Conservation (phyloP, 2,329 filamentous ascomycete species). For the Fusarium luffae region DNA sequence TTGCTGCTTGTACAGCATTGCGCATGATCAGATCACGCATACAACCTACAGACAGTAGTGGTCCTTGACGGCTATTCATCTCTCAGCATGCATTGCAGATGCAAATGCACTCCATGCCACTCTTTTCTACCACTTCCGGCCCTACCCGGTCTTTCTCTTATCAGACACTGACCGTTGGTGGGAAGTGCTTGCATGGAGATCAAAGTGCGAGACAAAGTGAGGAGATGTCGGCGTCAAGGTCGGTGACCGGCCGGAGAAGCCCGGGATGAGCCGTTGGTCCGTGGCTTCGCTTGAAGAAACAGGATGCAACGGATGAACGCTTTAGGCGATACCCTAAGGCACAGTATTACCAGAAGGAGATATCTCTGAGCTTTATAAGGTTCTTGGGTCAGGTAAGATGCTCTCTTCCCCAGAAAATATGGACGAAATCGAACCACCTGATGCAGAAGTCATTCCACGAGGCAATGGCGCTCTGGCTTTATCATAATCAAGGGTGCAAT, state of each 20-base stretch:
- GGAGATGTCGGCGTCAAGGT: conserved; percentile 19
- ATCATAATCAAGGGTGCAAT: conserved; percentile 25
- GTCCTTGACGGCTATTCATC: background rate
- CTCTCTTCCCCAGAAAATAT: conserved; percentile 39
- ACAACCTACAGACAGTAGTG: background rate
- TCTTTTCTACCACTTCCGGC: conserved; percentile 22
- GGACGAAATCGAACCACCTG: conserved; percentile 46
- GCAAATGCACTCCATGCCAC: conserved; percentile 10
- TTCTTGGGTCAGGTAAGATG: conserved; percentile 24
- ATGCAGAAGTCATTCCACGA: conserved; percentile 42
- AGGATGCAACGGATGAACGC: conserved; percentile 8
- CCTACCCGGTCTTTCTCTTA: conserved; percentile 28
- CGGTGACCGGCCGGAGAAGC: conserved; percentile 25
- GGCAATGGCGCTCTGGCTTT: conserved; percentile 8
- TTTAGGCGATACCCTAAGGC: conserved; percentile 21
- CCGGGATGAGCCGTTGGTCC: conserved; percentile 43
- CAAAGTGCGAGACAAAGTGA: conserved; percentile 10
- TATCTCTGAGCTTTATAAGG: conserved; percentile 27
- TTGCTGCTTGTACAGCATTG: conserved; percentile 6
- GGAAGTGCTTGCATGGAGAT: conserved; percentile 31
- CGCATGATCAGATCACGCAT: conserved; percentile 34
- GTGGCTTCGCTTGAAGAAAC: conserved; percentile 36
- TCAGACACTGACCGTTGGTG: conserved; percentile 18
- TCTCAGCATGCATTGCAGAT: conserved; percentile 1
- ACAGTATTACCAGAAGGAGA: conserved; percentile 33